Conservation (phyloP, 78 protist species). For the Trichosphaerium sp. region DNA sequence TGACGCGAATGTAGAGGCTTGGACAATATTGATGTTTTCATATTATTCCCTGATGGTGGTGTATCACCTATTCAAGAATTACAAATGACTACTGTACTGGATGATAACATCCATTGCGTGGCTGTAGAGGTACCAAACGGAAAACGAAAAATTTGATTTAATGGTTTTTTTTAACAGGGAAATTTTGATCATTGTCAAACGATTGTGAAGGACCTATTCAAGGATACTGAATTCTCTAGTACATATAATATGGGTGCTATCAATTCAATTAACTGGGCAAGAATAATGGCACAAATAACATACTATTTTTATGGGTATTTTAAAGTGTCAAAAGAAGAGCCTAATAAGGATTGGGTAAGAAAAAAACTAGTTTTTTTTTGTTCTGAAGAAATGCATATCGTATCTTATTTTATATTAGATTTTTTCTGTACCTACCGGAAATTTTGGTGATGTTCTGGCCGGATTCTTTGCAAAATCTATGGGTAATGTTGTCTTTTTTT, state of each 20-base stretch:
- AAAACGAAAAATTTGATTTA: neutral
- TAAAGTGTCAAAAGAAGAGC: neutral
- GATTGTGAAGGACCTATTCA: constrained; percentile 40
- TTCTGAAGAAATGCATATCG: neutral
- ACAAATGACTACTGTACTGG: constrained; percentile 50
- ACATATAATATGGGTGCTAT: constrained; percentile 26
- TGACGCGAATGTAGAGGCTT: constrained; percentile 18
- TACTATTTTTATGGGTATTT: constrained; percentile 43
- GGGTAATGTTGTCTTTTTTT: neutral
- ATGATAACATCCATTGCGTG: constrained; percentile 37
- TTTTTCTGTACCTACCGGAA: constrained; percentile 45
- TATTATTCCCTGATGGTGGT: constrained; percentile 50
- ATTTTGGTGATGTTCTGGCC: constrained; percentile 58
- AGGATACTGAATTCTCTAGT: constrained; percentile 14
- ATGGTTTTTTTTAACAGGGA: neutral
- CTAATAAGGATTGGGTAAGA: neutral
- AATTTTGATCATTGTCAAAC: neutral
- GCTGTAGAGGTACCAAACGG: constrained; percentile 26
- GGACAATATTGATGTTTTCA: constrained; percentile 34
- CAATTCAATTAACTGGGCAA: constrained; percentile 58
- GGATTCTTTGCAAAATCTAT: constrained; percentile 36
- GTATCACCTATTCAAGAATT: constrained; percentile 37
- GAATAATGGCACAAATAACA: constrained; percentile 48
- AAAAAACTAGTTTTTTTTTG: neutral
- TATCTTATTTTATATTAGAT: neutral